These are phyloP conservation scores for Fusarium sacchari DNA, from an alignment of 2,329 filamentous ascomycete species.

Conservation along the genomic window DNA sequence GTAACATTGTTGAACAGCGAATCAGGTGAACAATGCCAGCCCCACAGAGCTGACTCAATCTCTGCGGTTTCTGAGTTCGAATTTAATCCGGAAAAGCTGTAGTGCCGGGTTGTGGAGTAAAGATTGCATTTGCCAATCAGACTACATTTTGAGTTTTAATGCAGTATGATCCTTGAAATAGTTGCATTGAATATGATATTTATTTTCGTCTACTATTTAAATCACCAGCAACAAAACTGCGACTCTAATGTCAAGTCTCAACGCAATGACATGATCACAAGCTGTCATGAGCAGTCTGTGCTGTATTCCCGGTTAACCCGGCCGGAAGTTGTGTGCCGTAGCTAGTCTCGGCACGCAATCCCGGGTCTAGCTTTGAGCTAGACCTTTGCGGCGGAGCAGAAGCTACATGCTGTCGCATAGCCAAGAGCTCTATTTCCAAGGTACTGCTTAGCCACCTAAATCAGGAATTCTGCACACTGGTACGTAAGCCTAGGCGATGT, in stretches of 20 bases:
- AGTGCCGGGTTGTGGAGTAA: neutral
- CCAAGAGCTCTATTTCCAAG: neutral
- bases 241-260: neutral
- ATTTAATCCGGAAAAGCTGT: neutral
- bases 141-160: no score
- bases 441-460: neutral
- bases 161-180: no score
- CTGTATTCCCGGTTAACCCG: slow-evolving; percentile 6
- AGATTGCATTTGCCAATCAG: neutral
- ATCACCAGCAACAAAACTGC: neutral
- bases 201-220: no score
- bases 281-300: neutral
- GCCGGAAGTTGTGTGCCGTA: slow-evolving; percentile 23
- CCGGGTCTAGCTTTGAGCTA: slow-evolving; percentile 6
- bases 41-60: neutral
- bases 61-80: no score
- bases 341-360: slow-evolving; percentile 4
- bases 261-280: neutral
- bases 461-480: neutral
- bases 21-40: accelerated
- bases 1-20: neutral
- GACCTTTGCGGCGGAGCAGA: neutral
- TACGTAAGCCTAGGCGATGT: slow-evolving; percentile 4
- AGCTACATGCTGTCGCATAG: neutral
- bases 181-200: no score